These are phyloP conservation scores for Macaranga tanarius DNA, from an alignment of 441 rosid genomes.

Conservation along the genomic window DNA sequence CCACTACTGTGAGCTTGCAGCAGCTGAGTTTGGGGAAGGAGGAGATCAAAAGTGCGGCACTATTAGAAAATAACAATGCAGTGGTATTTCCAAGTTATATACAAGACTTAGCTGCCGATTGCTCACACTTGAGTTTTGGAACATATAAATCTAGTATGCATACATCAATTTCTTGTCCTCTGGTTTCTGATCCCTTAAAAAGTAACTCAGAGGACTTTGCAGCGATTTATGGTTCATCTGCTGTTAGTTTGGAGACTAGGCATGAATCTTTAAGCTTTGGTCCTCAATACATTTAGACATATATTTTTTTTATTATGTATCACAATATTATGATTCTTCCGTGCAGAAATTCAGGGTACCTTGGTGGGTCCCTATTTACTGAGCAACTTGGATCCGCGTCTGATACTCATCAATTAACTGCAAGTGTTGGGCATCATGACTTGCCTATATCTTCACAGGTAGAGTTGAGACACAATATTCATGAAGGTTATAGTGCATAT, in stretches of 20 bases:
- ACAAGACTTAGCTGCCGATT: conserved; percentile 45
- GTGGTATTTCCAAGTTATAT: conserved; percentile 49
- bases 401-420: conserved; percentile 19
- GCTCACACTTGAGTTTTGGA: conserved; percentile 56
- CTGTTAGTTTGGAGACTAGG: conserved; percentile 30
- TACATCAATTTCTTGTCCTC: conserved; percentile 19
- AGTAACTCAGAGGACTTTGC: conserved; percentile 23
- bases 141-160: conserved; percentile 40
- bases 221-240: conserved; percentile 25
- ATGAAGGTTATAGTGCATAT: conserved; percentile 25
- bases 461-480: conserved; percentile 29
- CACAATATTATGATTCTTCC: conserved; percentile 15
- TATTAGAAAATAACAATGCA: conserved; percentile 24
- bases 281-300: conserved; percentile 6
- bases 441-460: conserved; percentile 18
- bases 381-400: conserved; percentile 12
- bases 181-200: conserved; percentile 23
- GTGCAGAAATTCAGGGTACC: conserved; percentile 34
- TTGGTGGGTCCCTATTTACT: conserved; percentile 17
- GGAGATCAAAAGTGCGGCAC: conserved; percentile 19
- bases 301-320: conserved; percentile 12
- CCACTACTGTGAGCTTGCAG: conserved; percentile 34
- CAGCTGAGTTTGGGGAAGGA: conserved; percentile 31
- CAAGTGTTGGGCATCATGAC: conserved; percentile 25
- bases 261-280: conserved; percentile 18